These are phyloP conservation scores for Penicillium bialowiezense DNA, from an alignment of 495 filamentous ascomycete species.

Conservation along the genomic window DNA sequence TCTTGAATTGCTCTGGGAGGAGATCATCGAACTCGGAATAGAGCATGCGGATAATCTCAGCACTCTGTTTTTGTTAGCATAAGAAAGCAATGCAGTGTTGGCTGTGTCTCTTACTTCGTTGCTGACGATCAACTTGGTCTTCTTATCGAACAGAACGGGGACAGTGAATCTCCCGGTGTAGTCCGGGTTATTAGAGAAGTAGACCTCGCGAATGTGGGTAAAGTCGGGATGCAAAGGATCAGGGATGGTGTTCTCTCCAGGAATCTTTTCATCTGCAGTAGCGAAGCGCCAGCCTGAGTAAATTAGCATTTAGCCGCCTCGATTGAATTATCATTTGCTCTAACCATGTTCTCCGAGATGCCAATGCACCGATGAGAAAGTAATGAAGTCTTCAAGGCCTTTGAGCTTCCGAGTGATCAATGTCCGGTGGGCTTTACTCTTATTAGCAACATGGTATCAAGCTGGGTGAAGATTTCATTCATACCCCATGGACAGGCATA, in stretches of 20 bases:
- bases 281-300: constrained; percentile 77
- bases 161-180: constrained; percentile 62
- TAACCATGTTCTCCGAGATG: constrained; percentile 60
- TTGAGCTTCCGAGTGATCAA: constrained; percentile 66
- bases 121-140: constrained; percentile 54
- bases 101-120: constrained; percentile 44
- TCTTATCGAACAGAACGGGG: constrained; percentile 62
- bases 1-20: constrained; percentile 52
- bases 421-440: constrained; percentile 56
- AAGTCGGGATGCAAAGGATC: constrained; percentile 51
- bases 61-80: constrained; percentile 26
- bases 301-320: background rate
- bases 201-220: constrained; percentile 59
- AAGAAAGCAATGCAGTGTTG: background rate
- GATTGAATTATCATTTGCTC: background rate
- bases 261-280: constrained; percentile 59
- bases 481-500: constrained; percentile 72
- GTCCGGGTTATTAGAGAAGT: constrained; percentile 57
- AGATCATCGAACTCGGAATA: constrained; percentile 73
- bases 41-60: constrained; percentile 67
- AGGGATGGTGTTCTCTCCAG: constrained; percentile 53
- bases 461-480: constrained; percentile 12
- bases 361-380: constrained; percentile 67
- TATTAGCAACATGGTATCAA: background rate
- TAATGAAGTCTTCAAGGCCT: constrained; percentile 63